Evolutionary conservation across 2,329 filamentous ascomycete genomes (phyloP), one percentile per base, ranked within the genome.

Genomic region (Pseudonectria foliicola): DNA sequence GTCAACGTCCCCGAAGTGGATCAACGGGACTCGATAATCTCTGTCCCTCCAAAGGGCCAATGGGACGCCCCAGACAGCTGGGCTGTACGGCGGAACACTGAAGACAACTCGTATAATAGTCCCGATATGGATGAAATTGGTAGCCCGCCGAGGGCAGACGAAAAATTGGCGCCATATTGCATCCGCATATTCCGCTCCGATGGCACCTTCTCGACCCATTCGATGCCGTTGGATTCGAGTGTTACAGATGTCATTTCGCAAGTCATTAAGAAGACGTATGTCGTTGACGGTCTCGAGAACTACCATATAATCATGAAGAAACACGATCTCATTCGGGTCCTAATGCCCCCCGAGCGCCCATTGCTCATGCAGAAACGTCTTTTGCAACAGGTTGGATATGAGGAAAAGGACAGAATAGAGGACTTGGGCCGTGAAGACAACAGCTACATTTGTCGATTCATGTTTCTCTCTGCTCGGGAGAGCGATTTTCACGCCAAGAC

Each of bases 11-110:
- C 64, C 18, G 69, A 73, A 25, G 56, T 60, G 18, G 69, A 75
- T 15, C 61, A 54, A 29, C 48, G 53, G 16, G 57, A 60, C 26
- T 57, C 57, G 13, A 40, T 56, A 15, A 41, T 51, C 18, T 60
- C 59, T 13, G 49, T 50, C 21, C 38, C 53, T 3, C 63, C 63
- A 3, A 67, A 68, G 36, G 79, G 80, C 2, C 77, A 77, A 4
- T 98, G 90, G 90, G 85, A 93, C 58, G 89, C 89, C 4, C 90
- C 92, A 2, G 90, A 96, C 59, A 95, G 89, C 57, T 98, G 92
- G 92, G 88, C 85, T 33, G 90, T 96, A 16, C 85, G 85, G 48
- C 80, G 79, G 40, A 71, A 71, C 29, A 76, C 75, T 7, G 80
- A 87, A 47, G 82, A 86, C 35, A 73, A 73, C 42, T 66, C 71